Conservation (phyloP, 495 filamentous ascomycete genomes). For the Chaetomidium leptoderma region DNA sequence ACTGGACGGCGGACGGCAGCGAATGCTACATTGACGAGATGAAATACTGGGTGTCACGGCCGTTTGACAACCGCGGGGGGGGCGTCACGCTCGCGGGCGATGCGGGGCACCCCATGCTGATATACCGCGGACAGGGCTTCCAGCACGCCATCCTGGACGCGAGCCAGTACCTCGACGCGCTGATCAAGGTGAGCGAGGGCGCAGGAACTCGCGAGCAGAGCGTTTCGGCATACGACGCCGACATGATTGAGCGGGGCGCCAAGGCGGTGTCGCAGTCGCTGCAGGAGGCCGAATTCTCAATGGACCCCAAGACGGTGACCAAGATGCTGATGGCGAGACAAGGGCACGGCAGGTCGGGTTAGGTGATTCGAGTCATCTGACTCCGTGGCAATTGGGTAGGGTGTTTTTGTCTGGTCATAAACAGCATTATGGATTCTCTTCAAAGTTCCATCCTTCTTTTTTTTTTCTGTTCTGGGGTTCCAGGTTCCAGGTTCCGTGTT, state of each 20-base stretch:
- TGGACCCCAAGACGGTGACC: slow-evolving; percentile 18
- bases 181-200: slow-evolving; percentile 26
- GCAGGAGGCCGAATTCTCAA: slow-evolving; percentile 21
- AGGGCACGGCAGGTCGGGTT: slow-evolving; percentile 19
- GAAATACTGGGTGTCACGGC: slow-evolving; percentile 33
- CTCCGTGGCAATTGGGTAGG: too few relatives aligned
- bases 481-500: too few relatives aligned
- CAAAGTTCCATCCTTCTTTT: too few relatives aligned
- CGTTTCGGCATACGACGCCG: slow-evolving; percentile 42
- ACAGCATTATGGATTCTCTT: too few relatives aligned
- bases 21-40: slow-evolving; percentile 29
- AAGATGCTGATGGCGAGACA: slow-evolving; percentile 26
- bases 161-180: slow-evolving; percentile 35
- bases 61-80: slow-evolving; percentile 48
- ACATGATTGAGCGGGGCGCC: slow-evolving; percentile 46
- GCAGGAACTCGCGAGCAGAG: slow-evolving; percentile 22
- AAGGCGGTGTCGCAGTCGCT: slow-evolving; percentile 39
- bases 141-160: slow-evolving; percentile 49
- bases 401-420: too few relatives aligned
- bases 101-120: slow-evolving; percentile 57
- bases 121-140: slow-evolving; percentile 51
- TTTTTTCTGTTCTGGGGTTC: too few relatives aligned
- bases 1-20: slow-evolving; percentile 43
- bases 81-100: slow-evolving; percentile 53
- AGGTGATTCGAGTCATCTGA: too few relatives aligned